Evolutionary conservation across 495 filamentous ascomycete species (phyloP).

Genomic region (Daldinia grandis): DNA sequence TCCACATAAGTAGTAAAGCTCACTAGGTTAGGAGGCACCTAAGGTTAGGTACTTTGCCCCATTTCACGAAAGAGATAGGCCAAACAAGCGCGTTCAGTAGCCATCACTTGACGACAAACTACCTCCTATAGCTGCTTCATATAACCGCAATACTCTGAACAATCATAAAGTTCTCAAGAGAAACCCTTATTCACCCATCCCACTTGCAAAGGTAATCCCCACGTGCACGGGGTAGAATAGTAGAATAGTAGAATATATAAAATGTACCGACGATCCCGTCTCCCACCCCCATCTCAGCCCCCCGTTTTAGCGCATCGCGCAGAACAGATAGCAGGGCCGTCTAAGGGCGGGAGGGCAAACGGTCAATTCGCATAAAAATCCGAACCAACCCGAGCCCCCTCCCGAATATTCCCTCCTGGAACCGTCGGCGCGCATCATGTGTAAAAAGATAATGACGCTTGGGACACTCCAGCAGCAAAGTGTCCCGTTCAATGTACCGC

Average conservation of each 20-base stretch:
- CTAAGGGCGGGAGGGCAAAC: constrained; percentile 44
- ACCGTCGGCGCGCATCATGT: constrained; percentile 36
- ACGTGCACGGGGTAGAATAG: too few species aligned
- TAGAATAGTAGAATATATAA: neutral
- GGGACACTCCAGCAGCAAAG: constrained; percentile 22
- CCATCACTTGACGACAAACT: neutral
- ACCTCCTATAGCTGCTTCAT: too few species aligned
- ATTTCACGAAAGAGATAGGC: neutral
- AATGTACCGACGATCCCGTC: constrained; percentile 47
- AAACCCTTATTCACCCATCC: too few species aligned
- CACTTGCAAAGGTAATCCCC: neutral
- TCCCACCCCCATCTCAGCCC: constrained; percentile 40
- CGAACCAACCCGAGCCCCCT: constrained; percentile 47
- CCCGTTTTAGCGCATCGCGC: constrained; percentile 25
- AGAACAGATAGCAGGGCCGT: constrained; percentile 40
- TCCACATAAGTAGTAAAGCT: too few species aligned
- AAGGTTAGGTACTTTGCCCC: too few species aligned
- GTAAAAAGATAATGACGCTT: constrained; percentile 24
- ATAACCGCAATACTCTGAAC: too few species aligned
- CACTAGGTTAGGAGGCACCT: too few species aligned
- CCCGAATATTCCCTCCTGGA: constrained; percentile 39
- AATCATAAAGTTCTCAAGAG: too few species aligned
- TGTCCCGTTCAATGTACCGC: constrained; percentile 60
- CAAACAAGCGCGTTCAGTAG: neutral
- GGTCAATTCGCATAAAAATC: constrained; percentile 49